Evolutionary conservation across 306 rosid genomes (phyloP).

Genomic region (Quercus wislizeni): DNA sequence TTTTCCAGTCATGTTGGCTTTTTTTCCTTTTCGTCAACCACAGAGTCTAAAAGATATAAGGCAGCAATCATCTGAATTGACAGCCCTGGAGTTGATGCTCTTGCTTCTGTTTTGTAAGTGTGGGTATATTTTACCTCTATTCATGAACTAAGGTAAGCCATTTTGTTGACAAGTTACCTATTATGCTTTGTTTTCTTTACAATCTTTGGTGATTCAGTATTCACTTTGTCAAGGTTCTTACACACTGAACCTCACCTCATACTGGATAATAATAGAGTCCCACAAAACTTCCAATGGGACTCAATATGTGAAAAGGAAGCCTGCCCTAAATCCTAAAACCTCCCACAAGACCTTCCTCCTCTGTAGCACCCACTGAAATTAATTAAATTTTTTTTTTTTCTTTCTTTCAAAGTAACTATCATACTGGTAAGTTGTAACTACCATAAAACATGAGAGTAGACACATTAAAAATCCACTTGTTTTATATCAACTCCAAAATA

Average conservation of each 20-base stretch:
- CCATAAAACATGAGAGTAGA: neutral
- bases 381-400: neutral
- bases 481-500: neutral
- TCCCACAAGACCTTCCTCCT: neutral
- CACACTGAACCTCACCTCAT: no score
- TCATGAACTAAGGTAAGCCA: conserved; percentile 12
- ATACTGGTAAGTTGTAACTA: neutral
- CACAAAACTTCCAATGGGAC: no score
- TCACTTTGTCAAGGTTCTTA: no score
- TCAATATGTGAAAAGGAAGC: no score
- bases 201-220: no score
- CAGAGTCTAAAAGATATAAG: conserved; percentile 80
- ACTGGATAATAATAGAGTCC: no score
- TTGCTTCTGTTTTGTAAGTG: conserved; percentile 97
- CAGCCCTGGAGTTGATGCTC: conserved; percentile 99
- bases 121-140: conserved; percentile 29
- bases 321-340: no score
- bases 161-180: neutral
- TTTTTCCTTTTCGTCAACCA: conserved; percentile 24
- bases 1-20: conserved; percentile 11
- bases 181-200: no score
- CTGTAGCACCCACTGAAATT: neutral
- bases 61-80: conserved; percentile 93
- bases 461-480: neutral
- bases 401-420: neutral